phyloP scores from a whole-genome alignment of 495 filamentous ascomycete species.

The Aspergillus sclerotiicarbonarius region DNA sequence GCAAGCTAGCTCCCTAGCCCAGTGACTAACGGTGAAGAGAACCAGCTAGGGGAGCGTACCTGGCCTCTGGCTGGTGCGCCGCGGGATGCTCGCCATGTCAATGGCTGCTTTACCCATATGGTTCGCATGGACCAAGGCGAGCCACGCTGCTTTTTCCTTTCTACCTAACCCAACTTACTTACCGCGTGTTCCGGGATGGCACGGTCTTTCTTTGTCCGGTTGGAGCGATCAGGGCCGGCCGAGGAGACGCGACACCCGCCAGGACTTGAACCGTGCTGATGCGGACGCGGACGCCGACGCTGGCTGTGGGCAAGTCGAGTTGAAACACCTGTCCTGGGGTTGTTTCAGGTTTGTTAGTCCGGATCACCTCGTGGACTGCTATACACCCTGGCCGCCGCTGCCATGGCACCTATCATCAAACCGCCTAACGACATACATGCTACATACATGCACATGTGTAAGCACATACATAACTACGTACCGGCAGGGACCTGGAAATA shows the following conservation, averaged over 20 bases:
- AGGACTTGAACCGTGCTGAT: background rate
- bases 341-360: constrained; percentile 10
- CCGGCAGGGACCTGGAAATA: background rate
- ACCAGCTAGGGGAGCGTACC: background rate
- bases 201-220: background rate
- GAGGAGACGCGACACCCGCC: background rate
- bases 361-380: background rate
- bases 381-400: background rate
- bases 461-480: background rate
- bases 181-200: background rate
- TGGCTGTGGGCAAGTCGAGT: background rate
- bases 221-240: background rate
- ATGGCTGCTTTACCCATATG: constrained; percentile 8
- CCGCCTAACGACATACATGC: background rate
- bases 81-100: background rate
- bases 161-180: constrained; percentile 8
- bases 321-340: constrained; percentile 9
- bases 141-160: background rate
- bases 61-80: constrained; percentile 2
- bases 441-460: background rate
- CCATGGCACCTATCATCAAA: background rate
- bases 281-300: background rate
- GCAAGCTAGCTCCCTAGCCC: constrained; percentile 8
- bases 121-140: constrained; percentile 1
- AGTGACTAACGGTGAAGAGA: constrained; percentile 8